phyloP scores from a whole-genome alignment of 345 rosid species.

The Jatropha curcas region DNA sequence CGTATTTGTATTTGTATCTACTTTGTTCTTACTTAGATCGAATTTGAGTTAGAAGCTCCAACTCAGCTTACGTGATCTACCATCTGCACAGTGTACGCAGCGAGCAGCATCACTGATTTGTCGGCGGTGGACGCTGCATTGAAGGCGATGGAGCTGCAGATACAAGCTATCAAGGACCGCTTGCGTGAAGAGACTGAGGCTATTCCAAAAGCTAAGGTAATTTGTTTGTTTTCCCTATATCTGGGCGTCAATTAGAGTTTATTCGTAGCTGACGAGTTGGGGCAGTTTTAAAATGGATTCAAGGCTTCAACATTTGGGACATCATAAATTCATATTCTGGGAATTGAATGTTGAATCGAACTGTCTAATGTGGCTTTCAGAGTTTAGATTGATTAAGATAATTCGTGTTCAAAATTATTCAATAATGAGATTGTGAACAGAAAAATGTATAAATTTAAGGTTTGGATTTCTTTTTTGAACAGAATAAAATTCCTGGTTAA shows the following conservation, averaged over 20 bases:
- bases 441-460: no score
- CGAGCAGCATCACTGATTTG: constrained; percentile 62
- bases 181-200: constrained; percentile 75
- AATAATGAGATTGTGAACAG: no score
- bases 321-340: background rate
- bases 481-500: no score
- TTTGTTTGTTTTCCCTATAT: background rate
- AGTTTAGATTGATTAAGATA: no score
- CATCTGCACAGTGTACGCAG: constrained; percentile 71
- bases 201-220: constrained; percentile 82
- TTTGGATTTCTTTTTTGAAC: no score
- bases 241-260: background rate
- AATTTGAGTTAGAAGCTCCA: background rate
- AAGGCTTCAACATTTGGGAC: background rate
- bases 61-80: background rate
- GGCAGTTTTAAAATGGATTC: background rate
- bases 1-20: background rate
- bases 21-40: background rate
- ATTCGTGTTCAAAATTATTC: no score
- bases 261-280: background rate
- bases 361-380: background rate
- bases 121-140: constrained; percentile 66
- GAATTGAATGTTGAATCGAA: background rate
- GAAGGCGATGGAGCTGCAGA: constrained; percentile 83
- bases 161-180: constrained; percentile 70